Conservation (phyloP, 805 yeast genomes). For the Teunomyces barrocoloradensis region DNA sequence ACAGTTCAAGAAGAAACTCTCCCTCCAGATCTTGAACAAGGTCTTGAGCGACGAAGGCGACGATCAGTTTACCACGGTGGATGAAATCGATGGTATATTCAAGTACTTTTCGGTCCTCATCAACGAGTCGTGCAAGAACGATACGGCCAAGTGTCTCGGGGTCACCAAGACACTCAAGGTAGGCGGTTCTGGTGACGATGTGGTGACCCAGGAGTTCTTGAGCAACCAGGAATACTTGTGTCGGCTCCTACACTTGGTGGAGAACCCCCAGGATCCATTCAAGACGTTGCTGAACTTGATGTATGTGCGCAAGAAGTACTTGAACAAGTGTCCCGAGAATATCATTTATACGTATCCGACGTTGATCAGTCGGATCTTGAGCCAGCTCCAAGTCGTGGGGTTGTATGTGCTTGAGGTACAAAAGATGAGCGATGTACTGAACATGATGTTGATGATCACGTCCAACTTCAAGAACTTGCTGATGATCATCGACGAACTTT, state of each 20-base stretch:
- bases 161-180: conserved; percentile 30
- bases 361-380: conserved; percentile 59
- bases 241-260: conserved; percentile 64
- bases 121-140: conserved; percentile 28
- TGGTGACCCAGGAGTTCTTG: conserved; percentile 36
- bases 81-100: conserved; percentile 59
- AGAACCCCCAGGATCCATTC: conserved; percentile 43
- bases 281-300: conserved; percentile 31
- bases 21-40: conserved; percentile 60
- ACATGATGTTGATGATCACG: conserved; percentile 32
- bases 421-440: conserved; percentile 19
- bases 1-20: conserved; percentile 53
- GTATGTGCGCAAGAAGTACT: conserved; percentile 40
- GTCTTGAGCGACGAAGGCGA: conserved; percentile 41
- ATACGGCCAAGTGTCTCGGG: conserved; percentile 41
- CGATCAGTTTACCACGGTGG: conserved; percentile 30
- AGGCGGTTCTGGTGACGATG: conserved; percentile 23
- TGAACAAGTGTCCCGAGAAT: conserved; percentile 54
- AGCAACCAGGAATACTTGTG: conserved; percentile 61
- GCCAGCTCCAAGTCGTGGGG: conserved; percentile 51
- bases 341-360: conserved; percentile 74
- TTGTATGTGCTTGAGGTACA: conserved; percentile 30
- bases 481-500: conserved; percentile 66
- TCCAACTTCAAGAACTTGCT: conserved; percentile 73
- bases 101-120: conserved; percentile 57